Percentiles rank a stretch among this genome's conserved stretches.
Evolutionary conservation across 2,329 filamentous ascomycete species (phyloP).

Genomic region (Exophiala calicioides): DNA sequence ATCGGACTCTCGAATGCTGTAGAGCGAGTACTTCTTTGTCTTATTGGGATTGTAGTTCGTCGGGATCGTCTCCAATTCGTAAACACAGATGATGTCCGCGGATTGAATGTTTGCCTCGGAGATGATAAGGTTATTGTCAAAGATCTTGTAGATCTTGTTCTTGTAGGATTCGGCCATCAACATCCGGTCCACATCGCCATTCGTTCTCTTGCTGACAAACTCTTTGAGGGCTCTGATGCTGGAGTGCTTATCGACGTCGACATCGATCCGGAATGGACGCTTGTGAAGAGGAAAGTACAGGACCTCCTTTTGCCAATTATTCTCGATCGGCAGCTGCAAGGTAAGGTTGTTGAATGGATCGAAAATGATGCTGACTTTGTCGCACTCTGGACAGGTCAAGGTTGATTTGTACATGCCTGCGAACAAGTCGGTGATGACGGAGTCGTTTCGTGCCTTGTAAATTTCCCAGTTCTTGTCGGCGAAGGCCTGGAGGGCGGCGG

Average conservation of each 20-base stretch:
- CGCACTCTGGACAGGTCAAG: constrained; percentile 83
- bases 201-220: constrained; percentile 56
- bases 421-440: constrained; percentile 91
- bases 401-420: constrained; percentile 99
- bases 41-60: constrained; percentile 69
- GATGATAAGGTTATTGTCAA: constrained; percentile 68
- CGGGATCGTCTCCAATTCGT: constrained; percentile 75
- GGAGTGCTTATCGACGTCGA: constrained; percentile 73
- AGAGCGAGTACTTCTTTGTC: constrained; percentile 50
- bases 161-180: constrained; percentile 82
- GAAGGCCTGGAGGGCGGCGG: constrained; percentile 76
- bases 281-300: constrained; percentile 77
- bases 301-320: constrained; percentile 73
- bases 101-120: constrained; percentile 68
- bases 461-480: constrained; percentile 89
- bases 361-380: constrained; percentile 97
- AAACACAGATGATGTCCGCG: constrained; percentile 66
- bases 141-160: constrained; percentile 81
- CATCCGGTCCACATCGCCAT: constrained; percentile 58
- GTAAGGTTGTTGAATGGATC: constrained; percentile 96
- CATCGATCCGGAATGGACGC: constrained; percentile 67
- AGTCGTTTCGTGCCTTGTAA: constrained; percentile 89
- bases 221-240: constrained; percentile 57
- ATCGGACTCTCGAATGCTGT: constrained; percentile 37
- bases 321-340: constrained; percentile 83